A percentile compares a stretch with the other conserved stretches of the same genome.
Conservation (phyloP, 1,284 basidiomycete genomes). For the Ganoderma sinense region DNA sequence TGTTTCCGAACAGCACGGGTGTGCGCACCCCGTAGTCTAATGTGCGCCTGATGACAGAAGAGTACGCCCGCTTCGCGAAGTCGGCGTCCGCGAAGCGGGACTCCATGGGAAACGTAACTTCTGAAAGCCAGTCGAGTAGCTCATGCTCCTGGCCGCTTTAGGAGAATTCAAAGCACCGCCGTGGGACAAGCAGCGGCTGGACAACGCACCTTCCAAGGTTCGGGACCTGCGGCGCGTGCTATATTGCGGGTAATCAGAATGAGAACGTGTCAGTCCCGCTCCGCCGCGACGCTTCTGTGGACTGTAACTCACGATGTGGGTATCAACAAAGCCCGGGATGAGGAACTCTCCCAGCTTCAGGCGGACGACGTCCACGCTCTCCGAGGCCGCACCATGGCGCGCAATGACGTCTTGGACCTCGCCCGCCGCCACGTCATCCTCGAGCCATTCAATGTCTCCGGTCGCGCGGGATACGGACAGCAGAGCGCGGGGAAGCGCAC, state of each 20-base stretch:
- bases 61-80: conserved; percentile 80
- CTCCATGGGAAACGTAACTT: conserved; percentile 93
- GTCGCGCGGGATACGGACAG: conserved; percentile 59
- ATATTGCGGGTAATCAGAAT: conserved; percentile 1
- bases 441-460: conserved; percentile 77
- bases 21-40: conserved; percentile 79
- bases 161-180: conserved; percentile 2
- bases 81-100: conserved; percentile 75
- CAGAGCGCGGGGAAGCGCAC: conserved; percentile 63
- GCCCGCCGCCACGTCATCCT: conserved; percentile 57
- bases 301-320: conserved; percentile 82
- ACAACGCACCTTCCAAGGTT: conserved; percentile 75
- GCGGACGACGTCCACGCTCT: conserved; percentile 48
- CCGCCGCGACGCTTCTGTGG: not conserved
- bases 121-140: conserved; percentile 91
- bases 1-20: not conserved
- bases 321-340: conserved; percentile 91
- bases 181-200: not conserved
- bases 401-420: conserved; percentile 54
- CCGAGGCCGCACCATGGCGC: conserved; percentile 44
- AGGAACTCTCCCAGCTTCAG: conserved; percentile 80
- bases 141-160: conserved; percentile 79
- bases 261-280: not conserved
- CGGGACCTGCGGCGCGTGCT: conserved; percentile 91
- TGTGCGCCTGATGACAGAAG: conserved; percentile 76